Percentiles rank a stretch among this genome's conserved stretches.
Conservation (phyloP, 2,329 filamentous ascomycete species). For the Epichloe glyceriae region DNA sequence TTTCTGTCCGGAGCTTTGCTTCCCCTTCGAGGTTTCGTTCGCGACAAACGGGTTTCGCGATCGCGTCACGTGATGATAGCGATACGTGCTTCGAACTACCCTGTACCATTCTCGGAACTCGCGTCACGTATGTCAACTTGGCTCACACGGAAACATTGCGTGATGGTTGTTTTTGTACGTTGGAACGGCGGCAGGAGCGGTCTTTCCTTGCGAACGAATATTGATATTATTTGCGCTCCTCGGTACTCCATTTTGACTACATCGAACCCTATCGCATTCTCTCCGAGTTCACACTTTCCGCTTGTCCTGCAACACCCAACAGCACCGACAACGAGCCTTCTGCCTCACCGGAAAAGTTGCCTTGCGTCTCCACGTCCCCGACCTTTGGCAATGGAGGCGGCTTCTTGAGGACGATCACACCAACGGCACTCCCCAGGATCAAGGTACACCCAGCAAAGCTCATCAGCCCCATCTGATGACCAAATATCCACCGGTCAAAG, state of each 20-base stretch:
- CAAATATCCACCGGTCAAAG: slow-evolving; percentile 41
- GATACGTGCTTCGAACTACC: background rate
- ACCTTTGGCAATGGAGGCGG: slow-evolving; percentile 16
- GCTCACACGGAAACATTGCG: too few relatives aligned
- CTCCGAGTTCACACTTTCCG: slow-evolving; percentile 8
- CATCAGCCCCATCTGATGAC: slow-evolving; percentile 33
- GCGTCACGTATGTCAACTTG: too few relatives aligned
- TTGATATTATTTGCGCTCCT: too few relatives aligned
- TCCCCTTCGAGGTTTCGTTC: background rate
- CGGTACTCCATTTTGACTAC: too few relatives aligned
- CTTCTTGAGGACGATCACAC: slow-evolving; percentile 33
- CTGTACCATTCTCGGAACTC: background rate
- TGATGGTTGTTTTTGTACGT: too few relatives aligned
- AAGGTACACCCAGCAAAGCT: slow-evolving; percentile 38
- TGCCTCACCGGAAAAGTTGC: slow-evolving; percentile 15
- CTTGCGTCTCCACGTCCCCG: slow-evolving; percentile 23
- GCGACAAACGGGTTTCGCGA: background rate
- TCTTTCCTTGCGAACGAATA: too few relatives aligned
- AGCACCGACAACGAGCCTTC: slow-evolving; percentile 32
- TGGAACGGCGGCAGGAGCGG: too few relatives aligned
- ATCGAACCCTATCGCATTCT: slow-evolving; percentile 2
- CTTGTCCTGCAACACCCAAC: slow-evolving; percentile 16
- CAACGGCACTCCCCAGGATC: slow-evolving; percentile 40
- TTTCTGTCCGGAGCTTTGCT: background rate
- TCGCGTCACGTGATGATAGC: background rate